These are phyloP conservation scores for Thalassiosira profunda DNA, from an alignment of 108 stramenopile species.

Conservation along the genomic window DNA sequence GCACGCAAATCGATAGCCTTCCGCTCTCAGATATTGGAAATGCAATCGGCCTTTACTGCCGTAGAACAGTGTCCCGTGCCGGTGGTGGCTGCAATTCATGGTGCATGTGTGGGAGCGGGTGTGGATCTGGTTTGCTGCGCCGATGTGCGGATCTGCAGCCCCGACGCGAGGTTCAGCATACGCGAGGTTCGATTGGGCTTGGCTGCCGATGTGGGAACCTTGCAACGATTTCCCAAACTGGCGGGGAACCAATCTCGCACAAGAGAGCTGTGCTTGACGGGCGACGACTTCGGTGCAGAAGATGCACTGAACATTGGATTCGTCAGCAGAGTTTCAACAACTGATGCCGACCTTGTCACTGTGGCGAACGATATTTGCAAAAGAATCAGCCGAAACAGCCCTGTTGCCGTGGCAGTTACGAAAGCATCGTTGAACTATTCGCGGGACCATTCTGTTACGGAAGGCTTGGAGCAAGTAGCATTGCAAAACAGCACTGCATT, in stretches of 20 bases:
- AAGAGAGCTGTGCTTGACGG: constrained; percentile 72
- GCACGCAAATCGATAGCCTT: constrained; percentile 72
- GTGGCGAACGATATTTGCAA: constrained; percentile 52
- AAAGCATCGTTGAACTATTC: constrained; percentile 73
- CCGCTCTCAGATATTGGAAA: constrained; percentile 64
- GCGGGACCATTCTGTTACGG: constrained; percentile 74
- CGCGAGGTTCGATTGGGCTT: constrained; percentile 74
- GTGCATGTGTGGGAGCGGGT: constrained; percentile 80
- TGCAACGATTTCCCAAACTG: constrained; percentile 81
- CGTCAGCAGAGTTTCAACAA: constrained; percentile 57
- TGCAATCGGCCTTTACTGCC: constrained; percentile 79
- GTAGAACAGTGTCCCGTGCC: constrained; percentile 82
- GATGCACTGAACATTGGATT: constrained; percentile 76
- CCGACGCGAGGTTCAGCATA: constrained; percentile 60
- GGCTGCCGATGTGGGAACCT: constrained; percentile 84
- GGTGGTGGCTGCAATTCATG: constrained; percentile 80
- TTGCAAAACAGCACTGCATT: constrained; percentile 75
- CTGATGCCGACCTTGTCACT: constrained; percentile 29
- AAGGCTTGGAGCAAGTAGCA: constrained; percentile 77
- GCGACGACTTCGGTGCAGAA: constrained; percentile 59
- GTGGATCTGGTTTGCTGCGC: constrained; percentile 70
- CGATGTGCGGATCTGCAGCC: constrained; percentile 69
- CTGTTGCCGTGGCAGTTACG: constrained; percentile 75
- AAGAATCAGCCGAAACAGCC: constrained; percentile 61
- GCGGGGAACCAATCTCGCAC: constrained; percentile 69